Conservation (phyloP, 2,329 filamentous ascomycete species). For the Ophiostoma himal-ulmi region DNA sequence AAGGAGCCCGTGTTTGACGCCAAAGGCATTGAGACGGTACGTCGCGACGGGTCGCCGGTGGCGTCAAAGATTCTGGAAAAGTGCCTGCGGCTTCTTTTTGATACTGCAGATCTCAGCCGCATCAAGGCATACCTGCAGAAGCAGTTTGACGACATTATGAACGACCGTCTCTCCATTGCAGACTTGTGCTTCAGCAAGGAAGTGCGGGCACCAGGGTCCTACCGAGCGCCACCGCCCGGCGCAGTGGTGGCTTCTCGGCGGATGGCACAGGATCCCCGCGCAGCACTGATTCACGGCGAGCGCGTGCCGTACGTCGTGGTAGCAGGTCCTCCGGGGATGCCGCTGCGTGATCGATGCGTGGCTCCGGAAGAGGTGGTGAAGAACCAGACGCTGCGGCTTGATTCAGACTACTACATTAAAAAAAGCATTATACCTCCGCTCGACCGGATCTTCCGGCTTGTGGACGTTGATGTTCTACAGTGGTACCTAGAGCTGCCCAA, state of each 20-base stretch:
- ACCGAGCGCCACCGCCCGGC: slow-evolving; percentile 77
- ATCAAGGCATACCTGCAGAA: slow-evolving; percentile 64
- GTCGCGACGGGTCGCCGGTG: slow-evolving; percentile 87
- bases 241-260: slow-evolving; percentile 79
- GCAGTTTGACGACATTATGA: slow-evolving; percentile 92
- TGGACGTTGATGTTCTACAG: slow-evolving; percentile 74
- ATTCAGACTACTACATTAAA: slow-evolving; percentile 93
- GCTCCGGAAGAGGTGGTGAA: slow-evolving; percentile 72
- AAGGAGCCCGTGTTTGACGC: slow-evolving; percentile 84
- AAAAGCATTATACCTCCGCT: slow-evolving; percentile 94
- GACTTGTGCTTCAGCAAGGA: slow-evolving; percentile 92
- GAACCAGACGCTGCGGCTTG: slow-evolving; percentile 68
- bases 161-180: slow-evolving; percentile 77
- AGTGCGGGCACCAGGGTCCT: slow-evolving; percentile 74
- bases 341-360: slow-evolving; percentile 84
- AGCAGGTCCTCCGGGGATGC: slow-evolving; percentile 76
- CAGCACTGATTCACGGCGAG: slow-evolving; percentile 91
- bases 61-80: slow-evolving; percentile 97
- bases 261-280: slow-evolving; percentile 79
- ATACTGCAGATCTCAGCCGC: slow-evolving; percentile 79
- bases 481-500: slow-evolving; percentile 98
- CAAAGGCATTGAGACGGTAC: slow-evolving; percentile 96
- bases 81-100: slow-evolving; percentile 80
- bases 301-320: slow-evolving; percentile 92
- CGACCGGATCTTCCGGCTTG: slow-evolving; percentile 92